These are phyloP conservation scores for Blastomyces percursus DNA, from an alignment of 2,329 filamentous ascomycete species.

Conservation along the genomic window DNA sequence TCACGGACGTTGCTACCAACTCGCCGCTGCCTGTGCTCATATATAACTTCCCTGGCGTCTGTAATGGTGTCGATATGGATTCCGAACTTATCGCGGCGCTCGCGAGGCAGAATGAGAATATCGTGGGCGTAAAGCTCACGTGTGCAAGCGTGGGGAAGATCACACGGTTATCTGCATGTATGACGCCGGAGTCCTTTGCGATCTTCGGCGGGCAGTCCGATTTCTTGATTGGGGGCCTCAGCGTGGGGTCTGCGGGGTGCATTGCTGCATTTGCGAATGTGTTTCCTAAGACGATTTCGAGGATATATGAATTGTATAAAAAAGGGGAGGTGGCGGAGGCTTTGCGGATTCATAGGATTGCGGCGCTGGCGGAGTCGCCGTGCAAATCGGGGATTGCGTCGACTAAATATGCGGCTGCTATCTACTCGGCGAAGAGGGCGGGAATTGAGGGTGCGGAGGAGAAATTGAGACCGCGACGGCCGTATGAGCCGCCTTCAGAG, in stretches of 20 bases:
- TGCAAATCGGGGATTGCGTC: slow-evolving; percentile 56
- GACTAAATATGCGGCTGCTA: slow-evolving; percentile 56
- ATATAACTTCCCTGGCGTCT: slow-evolving; percentile 60
- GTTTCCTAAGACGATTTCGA: slow-evolving; percentile 45
- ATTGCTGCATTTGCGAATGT: slow-evolving; percentile 50
- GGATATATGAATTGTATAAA: slow-evolving; percentile 52
- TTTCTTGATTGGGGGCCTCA: slow-evolving; percentile 50
- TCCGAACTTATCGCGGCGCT: slow-evolving; percentile 49
- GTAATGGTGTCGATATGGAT: slow-evolving; percentile 57
- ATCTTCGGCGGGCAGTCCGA: slow-evolving; percentile 64
- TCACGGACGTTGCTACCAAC: slow-evolving; percentile 43
- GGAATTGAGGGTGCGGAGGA: slow-evolving; percentile 50
- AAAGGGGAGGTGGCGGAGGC: slow-evolving; percentile 49
- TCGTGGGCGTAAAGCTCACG: slow-evolving; percentile 56
- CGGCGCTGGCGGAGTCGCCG: slow-evolving; percentile 54
- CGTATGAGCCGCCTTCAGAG: slow-evolving; percentile 45
- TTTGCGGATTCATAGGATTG: slow-evolving; percentile 48
- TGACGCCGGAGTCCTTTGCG: slow-evolving; percentile 49
- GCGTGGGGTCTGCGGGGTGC: slow-evolving; percentile 44
- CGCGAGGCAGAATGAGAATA: slow-evolving; percentile 39
- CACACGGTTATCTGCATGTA: slow-evolving; percentile 43
- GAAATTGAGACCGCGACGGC: slow-evolving; percentile 48
- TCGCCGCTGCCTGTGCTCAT: slow-evolving; percentile 49
- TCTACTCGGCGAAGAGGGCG: slow-evolving; percentile 48
- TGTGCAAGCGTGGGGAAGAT: slow-evolving; percentile 54